Conservation (phyloP, 306 rosid genomes). For the Ormosia emarginata region DNA sequence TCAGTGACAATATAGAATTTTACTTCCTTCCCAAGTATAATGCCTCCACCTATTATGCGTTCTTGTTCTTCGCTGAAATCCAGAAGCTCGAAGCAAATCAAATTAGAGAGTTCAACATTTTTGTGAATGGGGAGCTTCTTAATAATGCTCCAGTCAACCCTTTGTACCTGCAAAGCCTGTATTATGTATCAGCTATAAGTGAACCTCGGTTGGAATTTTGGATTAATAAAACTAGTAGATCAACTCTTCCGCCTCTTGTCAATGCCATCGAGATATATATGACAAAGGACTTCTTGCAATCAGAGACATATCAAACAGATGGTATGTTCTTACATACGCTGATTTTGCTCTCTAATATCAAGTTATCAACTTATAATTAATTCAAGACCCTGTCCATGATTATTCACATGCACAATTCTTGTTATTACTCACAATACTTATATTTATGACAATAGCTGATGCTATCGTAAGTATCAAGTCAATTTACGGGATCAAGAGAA, state of each 20-base stretch:
- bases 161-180: not conserved
- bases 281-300: constrained; percentile 17
- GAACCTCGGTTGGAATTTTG: constrained; percentile 5
- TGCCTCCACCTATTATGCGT: constrained; percentile 21
- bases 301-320: constrained; percentile 32
- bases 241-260: constrained; percentile 40
- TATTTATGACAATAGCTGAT: constrained; percentile 20
- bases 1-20: not conserved
- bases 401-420: not conserved
- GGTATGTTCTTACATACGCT: constrained; percentile 19
- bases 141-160: not conserved
- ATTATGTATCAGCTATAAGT: not conserved
- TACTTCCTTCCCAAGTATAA: constrained; percentile 14
- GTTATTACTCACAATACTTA: not conserved
- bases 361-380: not conserved
- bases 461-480: constrained; percentile 30
- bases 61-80: constrained; percentile 32
- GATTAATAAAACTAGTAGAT: constrained; percentile 30
- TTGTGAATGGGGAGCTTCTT: constrained; percentile 21
- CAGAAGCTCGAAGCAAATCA: constrained; percentile 32
- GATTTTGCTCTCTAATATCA: not conserved
- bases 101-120: constrained; percentile 34
- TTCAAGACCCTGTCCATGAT: not conserved
- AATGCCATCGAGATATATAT: constrained; percentile 37
- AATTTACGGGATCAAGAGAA: constrained; percentile 38